Evolutionary conservation across 371 early-diverging fungal species (phyloP).

Genomic region (Neoconidiobolus thromboides): DNA sequence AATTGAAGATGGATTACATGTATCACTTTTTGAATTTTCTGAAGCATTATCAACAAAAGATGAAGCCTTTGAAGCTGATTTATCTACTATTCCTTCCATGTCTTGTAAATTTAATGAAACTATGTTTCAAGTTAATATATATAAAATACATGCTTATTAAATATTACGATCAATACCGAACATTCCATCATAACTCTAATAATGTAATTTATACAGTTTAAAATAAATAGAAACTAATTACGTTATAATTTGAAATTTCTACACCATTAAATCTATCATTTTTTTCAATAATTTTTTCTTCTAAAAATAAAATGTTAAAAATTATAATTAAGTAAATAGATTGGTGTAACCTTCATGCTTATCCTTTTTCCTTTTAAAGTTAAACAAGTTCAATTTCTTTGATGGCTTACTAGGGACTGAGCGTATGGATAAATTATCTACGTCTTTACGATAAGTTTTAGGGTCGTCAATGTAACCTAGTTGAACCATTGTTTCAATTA

Average conservation of each 20-base stretch:
- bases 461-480: neutral
- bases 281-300: slow-evolving; percentile 2
- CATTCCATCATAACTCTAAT: neutral
- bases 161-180: slow-evolving; percentile 2
- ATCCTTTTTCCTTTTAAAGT: too few species aligned
- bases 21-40: neutral
- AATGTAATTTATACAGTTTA: neutral
- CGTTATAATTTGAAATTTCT: neutral
- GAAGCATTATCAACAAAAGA: neutral
- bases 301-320: neutral
- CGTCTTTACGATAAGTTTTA: neutral
- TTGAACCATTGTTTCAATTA: too few species aligned
- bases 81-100: slow-evolving; percentile 4
- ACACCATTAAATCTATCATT: neutral
- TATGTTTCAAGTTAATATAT: neutral
- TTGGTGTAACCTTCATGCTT: too few species aligned
- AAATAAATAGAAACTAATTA: neutral
- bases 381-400: too few species aligned
- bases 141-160: neutral
- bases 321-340: neutral
- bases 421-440: neutral
- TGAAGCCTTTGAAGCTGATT: neutral
- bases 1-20: too few species aligned
- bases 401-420: neutral
- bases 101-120: neutral